Percentiles rank a stretch among this genome's conserved stretches.
phyloP scores from a whole-genome alignment of 371 early-diverging fungal species.

The Mycotypha africana region DNA sequence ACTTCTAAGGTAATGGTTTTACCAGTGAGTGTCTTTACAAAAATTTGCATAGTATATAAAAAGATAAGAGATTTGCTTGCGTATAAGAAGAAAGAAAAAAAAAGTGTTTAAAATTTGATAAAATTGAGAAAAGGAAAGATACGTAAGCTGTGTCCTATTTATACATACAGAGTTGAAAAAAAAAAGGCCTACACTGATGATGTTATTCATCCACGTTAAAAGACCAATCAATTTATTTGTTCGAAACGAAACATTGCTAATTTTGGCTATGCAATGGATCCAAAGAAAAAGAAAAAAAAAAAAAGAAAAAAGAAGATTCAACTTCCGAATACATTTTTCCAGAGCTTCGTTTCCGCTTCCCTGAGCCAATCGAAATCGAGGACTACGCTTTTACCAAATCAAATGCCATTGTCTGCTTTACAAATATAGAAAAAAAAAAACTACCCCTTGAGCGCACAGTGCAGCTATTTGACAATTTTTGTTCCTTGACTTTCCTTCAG shows the following conservation, averaged over 20 bases:
- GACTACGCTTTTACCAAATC: too few relatives aligned
- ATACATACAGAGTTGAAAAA: not conserved
- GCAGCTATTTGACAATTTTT: too few relatives aligned
- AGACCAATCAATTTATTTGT: conserved; percentile 8
- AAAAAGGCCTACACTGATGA: conserved; percentile 3
- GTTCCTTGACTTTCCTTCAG: too few relatives aligned
- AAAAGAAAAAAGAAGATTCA: too few relatives aligned
- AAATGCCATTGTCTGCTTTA: too few relatives aligned
- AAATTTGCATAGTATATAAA: conserved; percentile 54
- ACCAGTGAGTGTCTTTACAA: conserved; percentile 77
- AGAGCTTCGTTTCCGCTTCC: too few relatives aligned
- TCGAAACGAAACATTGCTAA: conserved; percentile 4
- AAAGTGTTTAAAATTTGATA: not conserved
- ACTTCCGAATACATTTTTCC: too few relatives aligned
- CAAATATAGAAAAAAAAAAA: too few relatives aligned
- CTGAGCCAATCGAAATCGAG: too few relatives aligned
- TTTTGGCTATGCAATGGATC: not conserved
- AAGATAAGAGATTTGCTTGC: too few relatives aligned
- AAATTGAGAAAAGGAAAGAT: not conserved
- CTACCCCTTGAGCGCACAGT: too few relatives aligned
- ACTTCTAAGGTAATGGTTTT: conserved; percentile 92
- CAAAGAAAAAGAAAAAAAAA: too few relatives aligned
- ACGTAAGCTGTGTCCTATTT: not conserved
- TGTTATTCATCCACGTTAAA: conserved; percentile 6
- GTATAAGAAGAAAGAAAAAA: not conserved